Evolutionary conservation across 2,329 filamentous ascomycete genomes (phyloP).

Genomic region (Teratosphaeria gauchensis): DNA sequence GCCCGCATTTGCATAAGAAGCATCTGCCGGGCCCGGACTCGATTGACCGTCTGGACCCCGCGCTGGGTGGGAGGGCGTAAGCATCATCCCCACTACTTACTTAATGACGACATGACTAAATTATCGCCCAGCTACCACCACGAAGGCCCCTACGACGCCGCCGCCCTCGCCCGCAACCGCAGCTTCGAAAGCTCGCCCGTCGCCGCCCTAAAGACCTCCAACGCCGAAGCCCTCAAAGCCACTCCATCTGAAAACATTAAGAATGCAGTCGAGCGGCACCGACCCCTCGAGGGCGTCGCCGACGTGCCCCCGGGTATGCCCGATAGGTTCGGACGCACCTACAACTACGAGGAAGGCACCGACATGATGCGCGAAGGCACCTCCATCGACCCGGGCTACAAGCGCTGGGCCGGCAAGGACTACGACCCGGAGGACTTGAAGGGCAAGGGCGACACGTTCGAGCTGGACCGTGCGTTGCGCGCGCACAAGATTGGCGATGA

Average conservation of each 20-base stretch:
- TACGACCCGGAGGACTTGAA: conserved; percentile 72
- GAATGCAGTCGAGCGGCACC: conserved; percentile 62
- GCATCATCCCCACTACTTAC: neutral
- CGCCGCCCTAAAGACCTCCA: conserved; percentile 63
- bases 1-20: conserved; percentile 56
- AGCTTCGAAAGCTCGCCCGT: conserved; percentile 54
- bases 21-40: conserved; percentile 60
- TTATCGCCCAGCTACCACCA: conserved; percentile 56
- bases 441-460: conserved; percentile 70
- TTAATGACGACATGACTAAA: neutral
- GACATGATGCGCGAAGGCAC: conserved; percentile 71
- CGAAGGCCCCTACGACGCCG: conserved; percentile 81
- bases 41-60: conserved; percentile 69
- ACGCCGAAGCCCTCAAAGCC: conserved; percentile 66
- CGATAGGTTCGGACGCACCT: conserved; percentile 59
- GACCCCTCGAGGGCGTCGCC: conserved; percentile 73
- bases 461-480: conserved; percentile 58
- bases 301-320: conserved; percentile 61
- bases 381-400: conserved; percentile 63
- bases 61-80: conserved; percentile 51
- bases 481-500: conserved; percentile 40
- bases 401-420: conserved; percentile 58
- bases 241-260: conserved; percentile 69
- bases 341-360: conserved; percentile 75
- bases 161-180: conserved; percentile 62